phyloP scores from a whole-genome alignment of 179 eudicot species.

The Heliamphora pulchella region DNA sequence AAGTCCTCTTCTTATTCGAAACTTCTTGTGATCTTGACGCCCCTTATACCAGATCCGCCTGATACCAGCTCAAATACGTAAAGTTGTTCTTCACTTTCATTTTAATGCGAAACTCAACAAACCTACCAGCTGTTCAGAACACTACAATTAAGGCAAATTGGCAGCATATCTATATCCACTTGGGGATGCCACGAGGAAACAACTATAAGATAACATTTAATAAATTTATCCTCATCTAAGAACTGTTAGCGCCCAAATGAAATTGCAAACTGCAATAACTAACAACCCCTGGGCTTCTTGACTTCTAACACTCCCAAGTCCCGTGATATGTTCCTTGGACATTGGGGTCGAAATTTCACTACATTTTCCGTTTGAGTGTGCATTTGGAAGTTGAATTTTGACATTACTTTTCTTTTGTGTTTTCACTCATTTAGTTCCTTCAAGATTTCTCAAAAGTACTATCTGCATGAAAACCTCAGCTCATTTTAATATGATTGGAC shows the following conservation, averaged over 20 bases:
- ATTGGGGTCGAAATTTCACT: background rate
- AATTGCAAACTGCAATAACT: background rate
- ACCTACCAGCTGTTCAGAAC: background rate
- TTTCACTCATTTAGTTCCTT: background rate
- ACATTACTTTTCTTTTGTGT: background rate
- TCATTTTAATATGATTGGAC: constrained; percentile 1
- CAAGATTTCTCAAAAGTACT: background rate
- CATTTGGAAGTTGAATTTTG: background rate
- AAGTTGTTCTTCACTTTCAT: constrained; percentile 1
- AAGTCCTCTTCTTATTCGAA: background rate
- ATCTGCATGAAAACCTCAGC: background rate
- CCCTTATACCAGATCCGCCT: background rate
- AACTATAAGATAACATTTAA: background rate
- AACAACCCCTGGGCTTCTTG: background rate
- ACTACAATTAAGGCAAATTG: background rate
- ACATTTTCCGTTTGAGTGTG: background rate
- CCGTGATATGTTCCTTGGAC: background rate
- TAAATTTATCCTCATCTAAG: background rate
- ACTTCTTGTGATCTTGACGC: background rate
- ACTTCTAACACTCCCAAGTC: background rate
- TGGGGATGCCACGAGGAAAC: background rate
- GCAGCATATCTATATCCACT: background rate
- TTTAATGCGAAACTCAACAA: background rate
- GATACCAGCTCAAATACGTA: background rate
- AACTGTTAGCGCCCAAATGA: background rate